Percentiles rank a stretch among this genome's conserved stretches.
These are phyloP conservation scores for Pseudocercospora fuligena DNA, from an alignment of 2,329 filamentous ascomycete species.

Conservation along the genomic window DNA sequence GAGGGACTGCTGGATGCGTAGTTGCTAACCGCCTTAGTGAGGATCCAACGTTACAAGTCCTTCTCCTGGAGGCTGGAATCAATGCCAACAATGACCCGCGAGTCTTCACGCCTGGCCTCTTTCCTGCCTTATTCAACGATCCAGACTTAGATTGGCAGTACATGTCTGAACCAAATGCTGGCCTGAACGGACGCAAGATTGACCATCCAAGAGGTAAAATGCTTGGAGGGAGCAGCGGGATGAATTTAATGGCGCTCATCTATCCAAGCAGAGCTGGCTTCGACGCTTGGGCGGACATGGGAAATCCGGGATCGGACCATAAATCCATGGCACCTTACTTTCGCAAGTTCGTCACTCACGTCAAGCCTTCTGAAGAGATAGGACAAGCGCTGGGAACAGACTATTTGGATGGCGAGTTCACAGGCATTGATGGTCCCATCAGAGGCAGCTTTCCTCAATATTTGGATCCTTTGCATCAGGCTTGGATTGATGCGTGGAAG, in stretches of 20 bases:
- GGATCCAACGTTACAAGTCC: constrained; percentile 27
- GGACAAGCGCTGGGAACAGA: constrained; percentile 8
- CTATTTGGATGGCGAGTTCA: constrained; percentile 34
- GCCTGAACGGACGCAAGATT: constrained; percentile 26
- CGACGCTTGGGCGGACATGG: constrained; percentile 40
- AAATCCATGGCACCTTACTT: constrained; percentile 15
- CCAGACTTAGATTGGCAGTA: constrained; percentile 12
- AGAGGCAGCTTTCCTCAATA: constrained; percentile 40
- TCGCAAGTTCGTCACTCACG: constrained; percentile 12
- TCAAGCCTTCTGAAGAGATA: background rate
- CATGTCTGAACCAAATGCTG: constrained; percentile 8
- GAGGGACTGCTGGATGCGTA: constrained; percentile 35
- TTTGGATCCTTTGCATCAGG: constrained; percentile 13
- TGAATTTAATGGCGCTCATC: constrained; percentile 43
- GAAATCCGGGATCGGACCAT: constrained; percentile 43
- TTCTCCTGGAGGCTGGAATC: constrained; percentile 36
- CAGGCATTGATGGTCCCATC: constrained; percentile 40
- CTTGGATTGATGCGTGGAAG: constrained; percentile 26
- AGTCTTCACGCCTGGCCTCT: constrained; percentile 6
- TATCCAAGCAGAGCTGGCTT: constrained; percentile 35
- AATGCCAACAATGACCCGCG: constrained; percentile 9
- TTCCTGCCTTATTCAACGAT: constrained; percentile 9
- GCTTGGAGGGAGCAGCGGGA: constrained; percentile 46
- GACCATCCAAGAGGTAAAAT: constrained; percentile 41
- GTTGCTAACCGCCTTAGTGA: constrained; percentile 32